Evolutionary conservation across 257 asterid species (phyloP).

Genomic region (Solanum corneliomulleri): DNA sequence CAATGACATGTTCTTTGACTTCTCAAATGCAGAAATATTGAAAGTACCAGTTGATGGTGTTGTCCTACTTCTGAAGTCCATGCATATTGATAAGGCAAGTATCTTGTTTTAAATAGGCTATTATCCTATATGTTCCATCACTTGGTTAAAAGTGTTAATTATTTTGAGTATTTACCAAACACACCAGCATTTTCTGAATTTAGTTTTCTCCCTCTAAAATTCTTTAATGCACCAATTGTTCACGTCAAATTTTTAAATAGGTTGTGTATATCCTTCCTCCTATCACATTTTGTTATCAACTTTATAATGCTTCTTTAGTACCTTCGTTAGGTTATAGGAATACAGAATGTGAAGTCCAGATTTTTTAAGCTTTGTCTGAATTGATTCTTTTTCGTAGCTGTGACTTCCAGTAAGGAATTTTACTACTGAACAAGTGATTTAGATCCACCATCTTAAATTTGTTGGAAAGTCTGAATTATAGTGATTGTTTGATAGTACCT

Average conservation of each 20-base stretch:
- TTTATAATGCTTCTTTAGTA: neutral
- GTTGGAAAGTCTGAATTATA: neutral
- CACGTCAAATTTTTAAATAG: neutral
- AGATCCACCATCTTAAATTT: neutral
- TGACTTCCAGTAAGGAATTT: neutral
- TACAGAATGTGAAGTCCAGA: neutral
- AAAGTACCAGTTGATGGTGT: constrained; percentile 94
- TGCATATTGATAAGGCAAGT: constrained; percentile 77
- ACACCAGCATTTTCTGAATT: neutral
- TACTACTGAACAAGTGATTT: neutral
- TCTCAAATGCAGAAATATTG: constrained; percentile 72
- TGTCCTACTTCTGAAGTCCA: constrained; percentile 90
- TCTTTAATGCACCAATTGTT: neutral
- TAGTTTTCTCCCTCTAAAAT: neutral
- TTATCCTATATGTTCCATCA: neutral
- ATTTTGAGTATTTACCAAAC: neutral
- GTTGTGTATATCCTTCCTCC: neutral
- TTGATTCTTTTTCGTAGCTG: neutral
- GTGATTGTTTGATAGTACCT: neutral
- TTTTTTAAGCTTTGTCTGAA: neutral
- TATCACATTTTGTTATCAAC: neutral
- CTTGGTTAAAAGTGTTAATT: neutral
- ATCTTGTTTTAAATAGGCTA: neutral
- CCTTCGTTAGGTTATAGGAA: neutral
- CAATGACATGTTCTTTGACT: constrained; percentile 48